Evolutionary conservation across 2,329 filamentous ascomycete species (phyloP).

Genomic region (Exophiala aquamarina): DNA sequence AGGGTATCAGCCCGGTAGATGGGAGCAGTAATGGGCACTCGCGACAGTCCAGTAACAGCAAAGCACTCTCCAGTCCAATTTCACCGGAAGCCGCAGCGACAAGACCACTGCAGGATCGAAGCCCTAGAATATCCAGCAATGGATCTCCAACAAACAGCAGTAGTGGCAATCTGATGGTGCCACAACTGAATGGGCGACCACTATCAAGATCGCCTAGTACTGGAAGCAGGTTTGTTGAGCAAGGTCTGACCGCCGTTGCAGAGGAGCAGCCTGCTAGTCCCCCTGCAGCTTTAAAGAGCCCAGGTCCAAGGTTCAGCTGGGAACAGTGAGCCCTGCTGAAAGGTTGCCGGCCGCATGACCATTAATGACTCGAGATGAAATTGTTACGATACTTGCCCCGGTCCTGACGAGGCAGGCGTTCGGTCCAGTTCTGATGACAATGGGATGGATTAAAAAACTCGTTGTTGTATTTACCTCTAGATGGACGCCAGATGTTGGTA

Average conservation of each 20-base stretch:
- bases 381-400: too few relatives aligned
- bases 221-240: slow-evolving; percentile 27
- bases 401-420: too few relatives aligned
- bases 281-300: neutral
- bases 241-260: slow-evolving; percentile 20
- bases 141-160: slow-evolving; percentile 6
- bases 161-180: slow-evolving; percentile 14
- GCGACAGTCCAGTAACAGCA: slow-evolving; percentile 14
- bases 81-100: slow-evolving; percentile 17
- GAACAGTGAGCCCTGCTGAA: slow-evolving; percentile 15
- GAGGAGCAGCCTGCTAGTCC: slow-evolving; percentile 14
- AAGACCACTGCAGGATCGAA: slow-evolving; percentile 3
- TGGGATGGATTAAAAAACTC: too few relatives aligned
- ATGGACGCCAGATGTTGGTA: too few relatives aligned
- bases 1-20: slow-evolving; percentile 26
- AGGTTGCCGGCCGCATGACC: slow-evolving; percentile 1
- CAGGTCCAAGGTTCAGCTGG: slow-evolving; percentile 22
- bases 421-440: too few relatives aligned
- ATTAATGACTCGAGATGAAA: too few relatives aligned
- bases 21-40: slow-evolving; percentile 17
- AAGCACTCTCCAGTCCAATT: slow-evolving; percentile 10
- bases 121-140: neutral
- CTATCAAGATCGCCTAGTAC: slow-evolving; percentile 23
- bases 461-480: too few relatives aligned
- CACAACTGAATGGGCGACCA: slow-evolving; percentile 20